Evolutionary conservation across 2,329 filamentous ascomycete genomes (phyloP).

Genomic region (Colletotrichum lentis): DNA sequence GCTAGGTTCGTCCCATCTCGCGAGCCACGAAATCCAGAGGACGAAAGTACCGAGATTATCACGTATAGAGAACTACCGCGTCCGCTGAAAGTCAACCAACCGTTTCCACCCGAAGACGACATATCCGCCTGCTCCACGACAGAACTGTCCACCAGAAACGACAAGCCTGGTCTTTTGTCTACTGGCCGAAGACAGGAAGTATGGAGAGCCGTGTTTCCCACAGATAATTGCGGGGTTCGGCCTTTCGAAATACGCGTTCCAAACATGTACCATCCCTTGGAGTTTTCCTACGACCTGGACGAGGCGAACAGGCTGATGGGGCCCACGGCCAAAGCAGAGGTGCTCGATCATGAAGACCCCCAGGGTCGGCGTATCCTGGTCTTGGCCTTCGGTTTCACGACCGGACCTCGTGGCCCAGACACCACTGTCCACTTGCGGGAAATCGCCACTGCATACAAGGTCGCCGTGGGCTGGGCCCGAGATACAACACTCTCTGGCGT

Average conservation of each 20-base stretch:
- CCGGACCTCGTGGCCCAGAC: background rate
- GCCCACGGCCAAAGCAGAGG: background rate
- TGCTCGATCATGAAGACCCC: background rate
- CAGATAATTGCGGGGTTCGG: background rate
- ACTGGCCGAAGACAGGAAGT: background rate
- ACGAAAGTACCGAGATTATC: background rate
- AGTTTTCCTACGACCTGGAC: background rate
- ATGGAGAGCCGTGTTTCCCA: background rate
- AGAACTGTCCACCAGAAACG: background rate
- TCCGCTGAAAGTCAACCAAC: background rate
- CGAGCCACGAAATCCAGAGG: background rate
- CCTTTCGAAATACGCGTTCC: background rate
- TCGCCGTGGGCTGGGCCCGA: background rate
- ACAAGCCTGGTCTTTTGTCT: background rate
- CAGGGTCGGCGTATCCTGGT: background rate
- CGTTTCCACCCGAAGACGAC: background rate
- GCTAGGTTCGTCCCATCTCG: background rate
- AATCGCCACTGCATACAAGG: background rate
- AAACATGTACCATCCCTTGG: background rate
- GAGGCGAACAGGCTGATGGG: background rate
- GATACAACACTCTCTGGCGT: background rate
- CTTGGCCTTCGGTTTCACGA: background rate
- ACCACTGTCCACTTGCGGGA: background rate
- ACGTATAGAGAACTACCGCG: background rate
- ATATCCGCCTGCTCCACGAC: background rate